These are phyloP conservation scores for Wilcoxina mikolae DNA, from an alignment of 495 filamentous ascomycete genomes.

Conservation along the genomic window DNA sequence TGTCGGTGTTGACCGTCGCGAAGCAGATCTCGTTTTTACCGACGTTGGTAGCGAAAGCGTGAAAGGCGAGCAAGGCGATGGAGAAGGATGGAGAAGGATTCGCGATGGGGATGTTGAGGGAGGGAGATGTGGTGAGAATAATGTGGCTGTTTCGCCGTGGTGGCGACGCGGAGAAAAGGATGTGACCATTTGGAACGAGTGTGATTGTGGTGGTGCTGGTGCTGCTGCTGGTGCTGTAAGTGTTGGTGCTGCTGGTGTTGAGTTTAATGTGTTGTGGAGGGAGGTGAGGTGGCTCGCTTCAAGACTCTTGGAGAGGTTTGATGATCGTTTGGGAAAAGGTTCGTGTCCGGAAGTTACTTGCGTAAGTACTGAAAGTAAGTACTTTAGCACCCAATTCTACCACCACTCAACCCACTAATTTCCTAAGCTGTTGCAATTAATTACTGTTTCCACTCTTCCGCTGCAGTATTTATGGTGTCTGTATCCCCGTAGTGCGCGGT, in stretches of 20 bases:
- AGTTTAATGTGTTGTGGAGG: background rate
- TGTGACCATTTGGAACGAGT: constrained; percentile 23
- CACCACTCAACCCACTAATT: too few species aligned
- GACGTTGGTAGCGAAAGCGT: constrained; percentile 14
- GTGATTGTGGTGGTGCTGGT: constrained; percentile 12
- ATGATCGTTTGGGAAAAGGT: too few species aligned
- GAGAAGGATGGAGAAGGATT: constrained; percentile 17
- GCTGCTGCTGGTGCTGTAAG: constrained; percentile 14
- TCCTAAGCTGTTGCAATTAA: too few species aligned
- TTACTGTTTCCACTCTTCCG: too few species aligned
- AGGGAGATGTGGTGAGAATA: constrained; percentile 25
- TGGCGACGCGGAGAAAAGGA: constrained; percentile 28
- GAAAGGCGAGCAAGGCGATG: constrained; percentile 21
- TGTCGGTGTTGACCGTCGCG: constrained; percentile 12
- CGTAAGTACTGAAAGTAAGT: too few species aligned
- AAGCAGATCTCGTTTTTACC: constrained; percentile 22
- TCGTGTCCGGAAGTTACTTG: too few species aligned
- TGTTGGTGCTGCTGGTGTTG: constrained; percentile 15
- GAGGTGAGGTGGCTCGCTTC: background rate
- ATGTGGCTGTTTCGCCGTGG: constrained; percentile 26
- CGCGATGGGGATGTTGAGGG: constrained; percentile 13
- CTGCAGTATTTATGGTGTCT: too few species aligned
- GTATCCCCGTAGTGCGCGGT: too few species aligned
- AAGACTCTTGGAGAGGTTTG: too few species aligned
- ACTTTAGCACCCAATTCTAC: too few species aligned